Conservation (phyloP, 441 rosid species). For the Euphorbia corollata region DNA sequence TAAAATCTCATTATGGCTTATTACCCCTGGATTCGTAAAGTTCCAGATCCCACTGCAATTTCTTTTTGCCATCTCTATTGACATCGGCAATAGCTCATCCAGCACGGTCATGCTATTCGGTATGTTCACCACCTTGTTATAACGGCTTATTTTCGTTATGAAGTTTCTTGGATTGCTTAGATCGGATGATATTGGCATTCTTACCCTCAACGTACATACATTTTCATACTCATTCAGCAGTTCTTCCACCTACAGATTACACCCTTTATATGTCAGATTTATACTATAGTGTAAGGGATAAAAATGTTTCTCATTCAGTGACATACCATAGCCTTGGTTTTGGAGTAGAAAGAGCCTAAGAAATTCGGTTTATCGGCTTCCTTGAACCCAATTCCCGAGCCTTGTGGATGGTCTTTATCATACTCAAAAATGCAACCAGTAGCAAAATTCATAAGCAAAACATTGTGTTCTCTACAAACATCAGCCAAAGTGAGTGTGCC, state of each 20-base stretch:
- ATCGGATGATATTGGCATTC: conserved; percentile 89
- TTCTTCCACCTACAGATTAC: conserved; percentile 53
- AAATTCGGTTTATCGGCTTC: conserved; percentile 86
- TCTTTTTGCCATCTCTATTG: conserved; percentile 90
- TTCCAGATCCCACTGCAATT: conserved; percentile 87
- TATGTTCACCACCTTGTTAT: conserved; percentile 79
- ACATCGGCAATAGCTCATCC: conserved; percentile 77
- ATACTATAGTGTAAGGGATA: background rate
- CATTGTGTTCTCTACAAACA: conserved; percentile 53
- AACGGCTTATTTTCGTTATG: conserved; percentile 74
- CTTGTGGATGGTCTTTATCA: conserved; percentile 55
- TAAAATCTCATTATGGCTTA: conserved; percentile 80
- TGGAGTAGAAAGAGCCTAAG: conserved; percentile 75
- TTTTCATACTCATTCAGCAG: conserved; percentile 75
- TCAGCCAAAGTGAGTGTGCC: conserved; percentile 85
- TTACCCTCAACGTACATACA: conserved; percentile 71
- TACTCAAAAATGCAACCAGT: conserved; percentile 91
- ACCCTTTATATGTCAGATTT: background rate
- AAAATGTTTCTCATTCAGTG: background rate
- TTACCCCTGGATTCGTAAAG: conserved; percentile 85
- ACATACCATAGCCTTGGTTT: conserved; percentile 87
- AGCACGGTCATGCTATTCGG: conserved; percentile 92
- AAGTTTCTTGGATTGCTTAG: conserved; percentile 76
- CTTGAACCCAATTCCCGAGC: conserved; percentile 75
- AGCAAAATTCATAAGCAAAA: conserved; percentile 64